Evolutionary conservation across 768 basidiomycete genomes (phyloP), one percentile per base, ranked within the genome.

Genomic region (Rhizopogon vesiculosus): DNA sequence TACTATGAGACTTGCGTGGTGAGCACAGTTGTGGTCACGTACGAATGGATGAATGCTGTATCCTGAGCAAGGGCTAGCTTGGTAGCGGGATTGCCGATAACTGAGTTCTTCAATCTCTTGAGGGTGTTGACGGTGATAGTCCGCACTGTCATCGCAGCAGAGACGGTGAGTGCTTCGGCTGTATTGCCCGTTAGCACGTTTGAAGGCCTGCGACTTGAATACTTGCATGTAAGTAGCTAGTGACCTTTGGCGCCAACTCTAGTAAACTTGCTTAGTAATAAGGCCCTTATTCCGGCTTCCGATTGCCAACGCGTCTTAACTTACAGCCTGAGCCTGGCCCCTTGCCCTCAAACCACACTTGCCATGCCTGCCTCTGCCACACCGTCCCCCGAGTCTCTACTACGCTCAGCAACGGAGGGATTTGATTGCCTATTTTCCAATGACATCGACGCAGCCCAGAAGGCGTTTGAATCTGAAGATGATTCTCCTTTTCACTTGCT

Each of bases 51-150:
- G 63, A 85, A 83, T 3, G 64, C 66, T 12, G 77, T 71, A 60
- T 91, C 86, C 42, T 75, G 69, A 1, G 84, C 81, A 1, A 89
- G 70, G 13, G 77, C 67, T 2, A 75, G 64, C 66, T 92, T 92
- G 1, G 87, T 86, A 0, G 82, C 79, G 0, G 87, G 89, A 58
- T 91, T 92, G 1, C 90, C 90, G 40, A 91, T 91, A 48, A 91
- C 85, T 1, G 76, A 66, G 67, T 91, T 91, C 71, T 91, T 91
- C 56, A 83, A 78, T 57, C 76, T 73, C 71, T 89, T 91, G 59
- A 90, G 80, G 1, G 68, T 57, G 1, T 56, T 58, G 2, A 64
- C 62, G 0, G 69, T 58, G 54, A 69, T 66, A 45, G 60, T 65
- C 54, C 69, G 62, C 18, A 71, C 66, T 33, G 69, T 71, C 69